Percentiles rank a stretch among this genome's conserved stretches.
Evolutionary conservation across 768 basidiomycete genomes (phyloP).

Genomic region (Russula sp.): DNA sequence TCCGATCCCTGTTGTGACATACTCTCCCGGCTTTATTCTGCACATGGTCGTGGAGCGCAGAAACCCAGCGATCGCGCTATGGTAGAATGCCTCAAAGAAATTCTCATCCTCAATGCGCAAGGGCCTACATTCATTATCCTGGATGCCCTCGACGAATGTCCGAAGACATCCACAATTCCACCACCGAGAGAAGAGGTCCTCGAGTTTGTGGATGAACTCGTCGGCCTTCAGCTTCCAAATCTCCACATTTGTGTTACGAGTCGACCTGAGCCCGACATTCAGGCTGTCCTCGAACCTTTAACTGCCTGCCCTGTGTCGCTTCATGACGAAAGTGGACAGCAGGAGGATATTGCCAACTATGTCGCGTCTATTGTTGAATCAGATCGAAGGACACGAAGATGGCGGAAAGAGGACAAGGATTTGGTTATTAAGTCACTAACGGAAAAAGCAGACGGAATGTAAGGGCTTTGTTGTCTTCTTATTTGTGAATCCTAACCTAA

Average conservation of each 20-base stretch:
- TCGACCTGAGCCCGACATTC: slow-evolving; percentile 12
- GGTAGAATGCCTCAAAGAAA: slow-evolving; percentile 7
- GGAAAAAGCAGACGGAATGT: slow-evolving; percentile 10
- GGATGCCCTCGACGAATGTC: slow-evolving; percentile 20
- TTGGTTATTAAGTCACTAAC: slow-evolving; percentile 11
- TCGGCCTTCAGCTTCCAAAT: not conserved
- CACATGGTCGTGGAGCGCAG: not conserved
- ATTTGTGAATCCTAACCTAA: not conserved
- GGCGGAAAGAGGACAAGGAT: slow-evolving; percentile 11
- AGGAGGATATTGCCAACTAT: slow-evolving; percentile 4
- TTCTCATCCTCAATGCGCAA: not conserved
- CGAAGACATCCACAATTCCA: not conserved
- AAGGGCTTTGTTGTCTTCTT: not conserved
- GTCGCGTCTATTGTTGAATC: slow-evolving; percentile 6
- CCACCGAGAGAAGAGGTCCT: slow-evolving; percentile 11
- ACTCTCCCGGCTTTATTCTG: not conserved
- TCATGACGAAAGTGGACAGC: slow-evolving; percentile 9
- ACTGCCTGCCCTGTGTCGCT: not conserved
- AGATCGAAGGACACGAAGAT: slow-evolving; percentile 1
- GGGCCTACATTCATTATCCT: slow-evolving; percentile 12
- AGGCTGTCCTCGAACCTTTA: not conserved
- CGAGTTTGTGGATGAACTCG: slow-evolving; percentile 2
- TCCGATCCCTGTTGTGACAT: not conserved
- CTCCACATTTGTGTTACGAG: slow-evolving; percentile 17
- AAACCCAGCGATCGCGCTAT: not conserved